A percentile compares a stretch with the other conserved stretches of the same genome.
These are phyloP conservation scores for Rauvolfia tetraphylla DNA, from an alignment of 257 asterid species.

Conservation along the genomic window DNA sequence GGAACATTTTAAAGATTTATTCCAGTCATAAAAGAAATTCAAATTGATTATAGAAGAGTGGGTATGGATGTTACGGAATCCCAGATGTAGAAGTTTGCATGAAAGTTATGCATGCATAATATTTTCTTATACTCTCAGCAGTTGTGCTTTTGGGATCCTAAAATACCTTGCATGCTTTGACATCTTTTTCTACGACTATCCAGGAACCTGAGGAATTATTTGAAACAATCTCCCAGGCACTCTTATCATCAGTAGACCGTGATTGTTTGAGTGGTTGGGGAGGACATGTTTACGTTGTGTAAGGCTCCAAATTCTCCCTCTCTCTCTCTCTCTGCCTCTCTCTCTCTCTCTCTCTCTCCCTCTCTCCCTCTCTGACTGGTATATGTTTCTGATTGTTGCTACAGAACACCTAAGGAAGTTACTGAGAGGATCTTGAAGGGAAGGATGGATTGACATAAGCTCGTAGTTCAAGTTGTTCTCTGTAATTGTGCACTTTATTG, in stretches of 20 bases:
- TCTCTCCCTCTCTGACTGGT: neutral
- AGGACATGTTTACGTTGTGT: conserved; percentile 67
- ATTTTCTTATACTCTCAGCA: too few species aligned
- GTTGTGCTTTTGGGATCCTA: too few species aligned
- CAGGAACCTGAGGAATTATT: conserved; percentile 91
- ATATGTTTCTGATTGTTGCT: neutral
- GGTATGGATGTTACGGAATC: too few species aligned
- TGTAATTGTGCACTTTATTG: neutral
- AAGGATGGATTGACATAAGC: conserved; percentile 55
- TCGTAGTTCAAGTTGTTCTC: too few species aligned
- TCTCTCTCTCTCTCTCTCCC: too few species aligned
- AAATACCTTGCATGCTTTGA: too few species aligned
- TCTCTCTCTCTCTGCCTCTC: neutral
- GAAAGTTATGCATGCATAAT: too few species aligned
- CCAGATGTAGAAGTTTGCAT: too few species aligned
- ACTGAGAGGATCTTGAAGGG: conserved; percentile 88
- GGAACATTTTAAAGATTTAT: too few species aligned
- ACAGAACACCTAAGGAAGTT: conserved; percentile 92
- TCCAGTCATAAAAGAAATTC: too few species aligned
- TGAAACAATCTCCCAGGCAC: conserved; percentile 91
- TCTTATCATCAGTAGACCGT: conserved; percentile 81
- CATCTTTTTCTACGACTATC: neutral
- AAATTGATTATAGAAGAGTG: too few species aligned
- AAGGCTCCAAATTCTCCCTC: neutral
- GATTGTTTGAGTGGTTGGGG: conserved; percentile 99